These are phyloP conservation scores for Gloeostereum incarnatum DNA, from an alignment of 768 basidiomycete genomes.

Conservation along the genomic window DNA sequence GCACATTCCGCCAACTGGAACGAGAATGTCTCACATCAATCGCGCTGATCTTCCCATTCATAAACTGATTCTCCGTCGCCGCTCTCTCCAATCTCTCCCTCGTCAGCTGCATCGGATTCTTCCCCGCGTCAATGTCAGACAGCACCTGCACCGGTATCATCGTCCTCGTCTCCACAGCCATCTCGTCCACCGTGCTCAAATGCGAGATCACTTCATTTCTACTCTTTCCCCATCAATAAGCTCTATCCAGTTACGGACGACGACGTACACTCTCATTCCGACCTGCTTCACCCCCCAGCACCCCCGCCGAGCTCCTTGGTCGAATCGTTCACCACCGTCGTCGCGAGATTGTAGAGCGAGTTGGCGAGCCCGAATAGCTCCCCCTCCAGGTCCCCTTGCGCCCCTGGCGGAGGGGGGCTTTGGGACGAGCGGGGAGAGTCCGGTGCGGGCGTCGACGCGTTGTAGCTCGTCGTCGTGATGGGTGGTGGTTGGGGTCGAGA, in stretches of 20 bases:
- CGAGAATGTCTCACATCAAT: constrained; percentile 43
- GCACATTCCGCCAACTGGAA: no score
- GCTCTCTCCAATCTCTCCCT: constrained; percentile 73
- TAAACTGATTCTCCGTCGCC: constrained; percentile 85
- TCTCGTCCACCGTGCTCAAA: constrained; percentile 57
- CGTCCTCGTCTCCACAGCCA: constrained; percentile 49
- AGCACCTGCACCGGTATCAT: constrained; percentile 72
- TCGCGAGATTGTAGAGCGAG: constrained; percentile 72
- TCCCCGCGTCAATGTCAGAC: constrained; percentile 69
- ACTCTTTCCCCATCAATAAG: constrained; percentile 6
- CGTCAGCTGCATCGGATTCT: constrained; percentile 78
- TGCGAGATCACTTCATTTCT: constrained; percentile 73
- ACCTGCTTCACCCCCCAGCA: constrained; percentile 67
- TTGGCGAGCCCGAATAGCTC: constrained; percentile 72
- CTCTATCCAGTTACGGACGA: neutral
- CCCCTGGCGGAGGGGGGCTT: constrained; percentile 59
- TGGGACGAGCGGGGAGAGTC: constrained; percentile 69
- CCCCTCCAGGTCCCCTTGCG: constrained; percentile 67
- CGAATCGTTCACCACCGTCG: constrained; percentile 76
- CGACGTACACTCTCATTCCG: constrained; percentile 60
- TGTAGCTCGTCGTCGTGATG: no score
- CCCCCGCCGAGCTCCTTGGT: constrained; percentile 72
- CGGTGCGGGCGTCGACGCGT: constrained; percentile 25
- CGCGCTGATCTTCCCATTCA: constrained; percentile 82
- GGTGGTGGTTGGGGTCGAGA: no score